Base-by-base conservation (phyloP, 2,329 filamentous ascomycete species). In the Bipolaris cookei region DNA sequence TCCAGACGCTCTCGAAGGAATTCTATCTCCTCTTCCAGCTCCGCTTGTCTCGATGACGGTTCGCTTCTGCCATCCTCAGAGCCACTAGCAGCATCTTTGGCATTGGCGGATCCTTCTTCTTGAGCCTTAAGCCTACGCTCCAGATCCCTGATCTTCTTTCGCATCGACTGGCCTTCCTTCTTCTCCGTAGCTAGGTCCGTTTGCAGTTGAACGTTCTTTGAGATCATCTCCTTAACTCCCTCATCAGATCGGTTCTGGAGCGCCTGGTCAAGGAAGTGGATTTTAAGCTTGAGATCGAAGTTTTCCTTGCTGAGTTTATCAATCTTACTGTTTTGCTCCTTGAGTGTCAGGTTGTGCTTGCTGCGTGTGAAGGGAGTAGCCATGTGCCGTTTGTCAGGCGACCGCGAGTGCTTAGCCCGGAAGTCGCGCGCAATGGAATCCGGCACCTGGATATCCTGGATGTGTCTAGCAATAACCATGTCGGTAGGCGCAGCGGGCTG, bases 271-370 rank as follows among this genome's bases (percentile, higher is more conserved):
- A 99, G 84, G 72, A 97, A 99, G 83, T 51, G 49, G 14, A 51
- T 51, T 16, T 51, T 51, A 20, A 51, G 39, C 39, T 51, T 51
- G 39, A 51, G 49, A 13, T 51, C 94, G 73, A 98, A 99, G 43
- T 99, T 99, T 76, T 99, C 95, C 78, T 99, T 99, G 58, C 92
- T 96, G 2, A 98, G 83, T 57, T 93, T 88, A 76, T 99, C 95
- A 63, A 99, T 97, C 13, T 94, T 98, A 77, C 90, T 96, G 73
- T 94, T 97, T 77, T 99, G 95, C 77, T 99, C 95, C 76, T 97
- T 98, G 38, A 99, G 81, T 0, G 95, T 98, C 77, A 99, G 71
- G 58, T 77, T 80, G 68, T 71, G 75, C 65, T 77, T 79, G 61
- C 68, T 75, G 6, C 74, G 71, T 14, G 75, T 67, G 68, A 78